Conservation (phyloP, 192 early-diverging fungal genomes). For the Dissophora globulifera region DNA sequence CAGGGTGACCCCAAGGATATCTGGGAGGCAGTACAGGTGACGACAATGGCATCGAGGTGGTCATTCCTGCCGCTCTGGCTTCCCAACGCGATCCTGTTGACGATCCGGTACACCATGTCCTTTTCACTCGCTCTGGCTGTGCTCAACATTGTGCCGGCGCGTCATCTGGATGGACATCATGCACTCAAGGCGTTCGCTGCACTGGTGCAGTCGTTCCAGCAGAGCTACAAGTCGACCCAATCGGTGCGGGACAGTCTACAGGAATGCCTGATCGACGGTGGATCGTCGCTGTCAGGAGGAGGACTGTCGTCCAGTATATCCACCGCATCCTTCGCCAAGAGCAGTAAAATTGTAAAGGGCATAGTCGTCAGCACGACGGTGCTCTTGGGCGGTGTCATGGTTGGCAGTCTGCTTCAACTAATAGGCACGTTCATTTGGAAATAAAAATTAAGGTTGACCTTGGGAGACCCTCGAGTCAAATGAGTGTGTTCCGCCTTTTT, state of each 20-base stretch:
- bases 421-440: constrained; percentile 6
- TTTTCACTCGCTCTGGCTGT: constrained; percentile 74
- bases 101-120: constrained; percentile 69
- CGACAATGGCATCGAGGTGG: constrained; percentile 62
- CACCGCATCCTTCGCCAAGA: constrained; percentile 27
- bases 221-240: constrained; percentile 36
- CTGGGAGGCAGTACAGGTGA: constrained; percentile 79
- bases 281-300: background rate
- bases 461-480: background rate
- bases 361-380: constrained; percentile 37
- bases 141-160: constrained; percentile 79
- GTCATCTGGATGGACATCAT: constrained; percentile 77
- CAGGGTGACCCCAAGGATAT: constrained; percentile 76
- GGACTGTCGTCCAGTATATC: constrained; percentile 4
- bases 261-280: constrained; percentile 31
- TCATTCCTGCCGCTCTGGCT: constrained; percentile 67
- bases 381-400: constrained; percentile 36
- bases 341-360: constrained; percentile 29
- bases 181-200: constrained; percentile 62
- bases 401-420: constrained; percentile 40
- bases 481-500: too few species aligned
- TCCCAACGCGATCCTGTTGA: constrained; percentile 53
- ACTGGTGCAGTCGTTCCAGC: constrained; percentile 19
- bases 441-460: too few species aligned
- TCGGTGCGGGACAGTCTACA: constrained; percentile 18